These are phyloP conservation scores for Beauveria australis DNA, from an alignment of 2,329 filamentous ascomycete genomes.

Conservation along the genomic window DNA sequence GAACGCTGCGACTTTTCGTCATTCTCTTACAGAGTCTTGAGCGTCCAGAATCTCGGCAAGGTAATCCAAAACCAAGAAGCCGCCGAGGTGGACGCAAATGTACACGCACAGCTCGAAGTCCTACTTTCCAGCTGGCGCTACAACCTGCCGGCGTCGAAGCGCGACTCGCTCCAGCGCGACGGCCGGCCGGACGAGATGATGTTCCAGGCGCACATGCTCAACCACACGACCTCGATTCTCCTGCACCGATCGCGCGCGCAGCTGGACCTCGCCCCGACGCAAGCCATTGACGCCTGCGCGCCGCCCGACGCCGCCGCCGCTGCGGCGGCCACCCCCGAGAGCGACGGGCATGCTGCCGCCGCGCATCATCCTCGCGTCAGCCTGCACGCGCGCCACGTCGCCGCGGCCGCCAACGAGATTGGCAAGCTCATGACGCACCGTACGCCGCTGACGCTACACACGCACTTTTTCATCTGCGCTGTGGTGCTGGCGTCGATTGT, in stretches of 20 bases:
- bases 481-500: background rate
- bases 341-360: background rate
- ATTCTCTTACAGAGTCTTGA: conserved; percentile 1
- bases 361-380: background rate
- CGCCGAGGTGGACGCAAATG: background rate
- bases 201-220: conserved; percentile 8
- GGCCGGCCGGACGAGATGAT: conserved; percentile 5
- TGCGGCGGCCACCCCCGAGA: too few species aligned
- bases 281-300: background rate
- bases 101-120: background rate
- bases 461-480: conserved; percentile 8
- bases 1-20: background rate
- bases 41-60: conserved; percentile 2
- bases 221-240: conserved; percentile 1
- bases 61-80: background rate
- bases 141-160: background rate
- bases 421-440: conserved; percentile 5
- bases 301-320: background rate
- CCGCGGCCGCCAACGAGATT: background rate
- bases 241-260: background rate
- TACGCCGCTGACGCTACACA: background rate
- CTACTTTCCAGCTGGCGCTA: conserved; percentile 3
- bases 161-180: background rate
- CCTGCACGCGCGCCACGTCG: background rate
- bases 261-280: background rate